phyloP scores from a whole-genome alignment of 768 basidiomycete genomes.

The Leccinellum albellum region DNA sequence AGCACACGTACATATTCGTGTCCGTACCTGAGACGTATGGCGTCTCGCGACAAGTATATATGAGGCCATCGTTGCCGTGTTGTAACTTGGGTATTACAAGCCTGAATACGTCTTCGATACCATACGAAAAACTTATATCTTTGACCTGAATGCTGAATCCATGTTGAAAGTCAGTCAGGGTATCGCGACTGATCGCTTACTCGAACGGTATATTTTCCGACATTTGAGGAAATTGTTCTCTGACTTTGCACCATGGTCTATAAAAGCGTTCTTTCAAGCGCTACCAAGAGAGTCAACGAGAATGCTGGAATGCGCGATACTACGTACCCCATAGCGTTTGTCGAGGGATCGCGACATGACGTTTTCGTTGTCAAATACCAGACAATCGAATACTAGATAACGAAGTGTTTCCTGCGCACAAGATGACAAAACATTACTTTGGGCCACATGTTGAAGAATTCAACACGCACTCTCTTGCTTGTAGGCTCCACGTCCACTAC shows the following conservation, averaged over 20 bases:
- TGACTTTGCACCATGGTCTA: conserved; percentile 71
- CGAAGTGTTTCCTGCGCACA: conserved; percentile 67
- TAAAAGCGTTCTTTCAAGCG: conserved; percentile 78
- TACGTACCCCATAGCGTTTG: conserved; percentile 84
- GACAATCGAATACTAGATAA: conserved; percentile 87
- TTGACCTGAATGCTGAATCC: conserved; percentile 76
- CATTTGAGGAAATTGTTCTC: conserved; percentile 66
- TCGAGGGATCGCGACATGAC: conserved; percentile 81
- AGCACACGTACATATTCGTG: conserved; percentile 84
- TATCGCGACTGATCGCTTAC: conserved; percentile 43
- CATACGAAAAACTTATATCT: conserved; percentile 82
- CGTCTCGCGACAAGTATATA: conserved; percentile 89
- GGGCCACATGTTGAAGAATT: not conserved
- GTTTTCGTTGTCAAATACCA: conserved; percentile 82
- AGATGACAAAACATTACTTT: not conserved
- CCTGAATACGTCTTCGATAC: conserved; percentile 79
- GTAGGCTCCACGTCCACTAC: conserved; percentile 83
- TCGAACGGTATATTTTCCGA: conserved; percentile 69
- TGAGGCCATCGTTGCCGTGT: conserved; percentile 93
- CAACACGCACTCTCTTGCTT: conserved; percentile 57
- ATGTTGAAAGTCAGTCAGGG: conserved; percentile 5
- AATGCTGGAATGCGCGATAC: not conserved
- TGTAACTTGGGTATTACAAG: conserved; percentile 81
- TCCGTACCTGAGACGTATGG: conserved; percentile 85
- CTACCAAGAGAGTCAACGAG: conserved; percentile 11